These are phyloP conservation scores for Nosema muscidifuracis DNA, from an alignment of 371 early-diverging fungal genomes.

Conservation along the genomic window DNA sequence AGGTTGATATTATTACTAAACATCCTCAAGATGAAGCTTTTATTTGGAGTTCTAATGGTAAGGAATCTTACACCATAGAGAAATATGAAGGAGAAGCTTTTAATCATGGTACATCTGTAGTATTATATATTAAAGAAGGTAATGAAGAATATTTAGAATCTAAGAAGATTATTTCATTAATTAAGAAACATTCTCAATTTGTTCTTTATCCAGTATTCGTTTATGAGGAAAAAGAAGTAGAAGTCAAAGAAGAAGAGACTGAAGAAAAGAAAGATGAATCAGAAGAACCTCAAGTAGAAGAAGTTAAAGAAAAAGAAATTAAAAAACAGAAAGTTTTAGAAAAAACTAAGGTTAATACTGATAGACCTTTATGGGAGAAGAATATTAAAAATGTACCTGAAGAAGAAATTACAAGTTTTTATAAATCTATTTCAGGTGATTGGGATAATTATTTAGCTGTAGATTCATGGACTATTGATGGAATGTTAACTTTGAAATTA, in stretches of 20 bases:
- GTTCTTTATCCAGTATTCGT: conserved; percentile 81
- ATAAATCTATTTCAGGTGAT: conserved; percentile 82
- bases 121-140: conserved; percentile 81
- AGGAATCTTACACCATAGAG: conserved; percentile 78
- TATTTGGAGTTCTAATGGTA: conserved; percentile 84
- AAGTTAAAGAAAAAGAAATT: conserved; percentile 66
- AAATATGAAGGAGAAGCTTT: conserved; percentile 71
- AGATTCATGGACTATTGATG: conserved; percentile 80
- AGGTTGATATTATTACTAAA: conserved; percentile 83
- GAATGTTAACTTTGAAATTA: conserved; percentile 80
- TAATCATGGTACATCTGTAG: conserved; percentile 77
- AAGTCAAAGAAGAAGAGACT: conserved; percentile 52
- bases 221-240: conserved; percentile 70
- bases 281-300: conserved; percentile 65
- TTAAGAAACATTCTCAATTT: conserved; percentile 87
- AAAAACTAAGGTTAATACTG: conserved; percentile 66
- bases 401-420: conserved; percentile 81
- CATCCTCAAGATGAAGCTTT: conserved; percentile 83
- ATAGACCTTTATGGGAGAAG: conserved; percentile 85
- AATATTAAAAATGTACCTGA: conserved; percentile 76
- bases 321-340: conserved; percentile 67
- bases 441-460: conserved; percentile 80
- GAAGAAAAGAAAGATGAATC: conserved; percentile 63
- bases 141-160: conserved; percentile 78
- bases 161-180: conserved; percentile 69